Base-by-base conservation (phyloP, 306 rosid genomes). In the Vigna mungo region DNA sequence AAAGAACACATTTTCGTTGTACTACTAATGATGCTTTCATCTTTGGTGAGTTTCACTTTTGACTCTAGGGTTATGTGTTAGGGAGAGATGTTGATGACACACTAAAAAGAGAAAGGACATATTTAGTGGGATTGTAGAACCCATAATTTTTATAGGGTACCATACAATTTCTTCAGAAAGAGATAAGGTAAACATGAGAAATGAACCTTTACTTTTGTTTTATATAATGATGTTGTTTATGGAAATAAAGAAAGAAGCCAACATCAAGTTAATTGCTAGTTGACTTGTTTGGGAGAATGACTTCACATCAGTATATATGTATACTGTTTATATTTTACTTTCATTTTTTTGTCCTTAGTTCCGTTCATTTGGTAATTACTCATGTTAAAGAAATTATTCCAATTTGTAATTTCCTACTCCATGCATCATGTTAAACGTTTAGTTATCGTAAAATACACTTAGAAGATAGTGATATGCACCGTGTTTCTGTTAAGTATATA, bases 191-290 rank as follows among this genome's bases (percentile, higher is more conserved):
- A 75, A 16, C 48, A 41, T 20, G 36, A 6, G 7, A 17, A 61
- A 18, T 17, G 63, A 23, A 70, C 5, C 63, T 51, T 52, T 12
- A 34, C 18, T 30, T 32, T 63, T 63, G 17, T 48, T 10, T 60
- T n/a, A 41, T 41, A 41, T 41, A 12, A 46, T 74, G 17, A n/a
- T 49, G 49, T 32, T 32, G 63, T 52, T 36, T 51, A 65, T 64
- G 69, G 17, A 64, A 65, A 37, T 44, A 34, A 34, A 44, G 69
- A 54, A 44, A 44, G 13, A 41, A 37, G 46, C 43, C 65, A 81
- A 17, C 61, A 72, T 72, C 63, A 30, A 55, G 13, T 20, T 16
- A 32, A 37, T n/a, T 34, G n/a, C 46, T 8, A 41, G 3, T 9
- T 41, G 46, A 15, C 62, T 37, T 25, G 15, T 25, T 43, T 41